phyloP scores from a whole-genome alignment of 352 stramenopile genomes.

The Peronospora belbahrii region DNA sequence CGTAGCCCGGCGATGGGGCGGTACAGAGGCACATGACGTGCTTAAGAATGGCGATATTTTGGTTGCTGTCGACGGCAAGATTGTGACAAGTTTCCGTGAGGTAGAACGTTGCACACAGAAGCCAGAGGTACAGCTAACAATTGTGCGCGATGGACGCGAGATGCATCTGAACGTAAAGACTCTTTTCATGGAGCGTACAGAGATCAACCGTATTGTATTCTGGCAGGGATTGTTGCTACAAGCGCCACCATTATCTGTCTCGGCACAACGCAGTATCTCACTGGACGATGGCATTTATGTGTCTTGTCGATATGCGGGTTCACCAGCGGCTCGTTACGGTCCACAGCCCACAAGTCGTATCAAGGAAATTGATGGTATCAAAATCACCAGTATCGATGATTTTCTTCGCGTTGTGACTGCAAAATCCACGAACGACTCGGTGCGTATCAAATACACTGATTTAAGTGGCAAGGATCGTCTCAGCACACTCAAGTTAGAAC shows the following conservation, averaged over 20 bases:
- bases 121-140: conserved; percentile 66
- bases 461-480: conserved; percentile 81
- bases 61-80: conserved; percentile 74
- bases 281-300: conserved; percentile 82
- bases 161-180: conserved; percentile 67
- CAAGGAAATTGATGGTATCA: conserved; percentile 84
- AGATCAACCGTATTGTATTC: conserved; percentile 88
- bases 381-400: conserved; percentile 84
- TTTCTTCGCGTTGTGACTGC: conserved; percentile 70
- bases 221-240: conserved; percentile 89
- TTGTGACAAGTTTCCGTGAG: conserved; percentile 81
- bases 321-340: conserved; percentile 82
- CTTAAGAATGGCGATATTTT: conserved; percentile 84
- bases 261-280: conserved; percentile 73
- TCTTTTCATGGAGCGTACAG: conserved; percentile 69
- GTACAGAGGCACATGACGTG: conserved; percentile 53
- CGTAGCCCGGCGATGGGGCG: conserved; percentile 67
- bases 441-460: conserved; percentile 88
- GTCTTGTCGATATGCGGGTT: conserved; percentile 83
- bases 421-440: conserved; percentile 56
- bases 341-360: conserved; percentile 86
- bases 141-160: conserved; percentile 78
- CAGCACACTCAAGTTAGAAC: conserved; percentile 84
- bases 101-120: conserved; percentile 80
- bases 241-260: conserved; percentile 79